Conservation (phyloP, 805 yeast species). For the Yarrowia sp. region DNA sequence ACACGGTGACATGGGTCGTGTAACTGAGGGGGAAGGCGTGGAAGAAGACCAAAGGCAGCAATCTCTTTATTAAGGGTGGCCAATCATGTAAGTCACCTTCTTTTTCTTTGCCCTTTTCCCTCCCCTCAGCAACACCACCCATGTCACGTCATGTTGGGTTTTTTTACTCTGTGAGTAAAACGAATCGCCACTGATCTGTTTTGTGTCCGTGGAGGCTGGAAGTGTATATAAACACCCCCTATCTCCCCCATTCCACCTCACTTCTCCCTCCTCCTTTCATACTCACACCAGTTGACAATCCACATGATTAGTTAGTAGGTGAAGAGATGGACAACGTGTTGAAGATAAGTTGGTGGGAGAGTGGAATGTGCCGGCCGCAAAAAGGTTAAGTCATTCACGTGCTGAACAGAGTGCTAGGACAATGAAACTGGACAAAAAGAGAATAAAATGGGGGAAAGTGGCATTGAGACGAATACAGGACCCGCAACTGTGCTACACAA, state of each 20-base stretch:
- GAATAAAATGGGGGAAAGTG: no score
- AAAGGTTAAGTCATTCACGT: slow-evolving; percentile 29
- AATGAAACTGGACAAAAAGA: no score
- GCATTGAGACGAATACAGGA: background rate
- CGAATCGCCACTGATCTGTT: slow-evolving; percentile 9
- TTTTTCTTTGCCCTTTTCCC: no score
- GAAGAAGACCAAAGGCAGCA: no score
- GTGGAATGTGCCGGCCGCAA: slow-evolving; percentile 14
- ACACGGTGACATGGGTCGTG: background rate
- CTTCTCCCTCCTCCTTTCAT: background rate
- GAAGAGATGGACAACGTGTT: slow-evolving; percentile 1
- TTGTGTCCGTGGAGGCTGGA: background rate
- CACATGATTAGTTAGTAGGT: slow-evolving; percentile 50
- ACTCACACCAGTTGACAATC: slow-evolving; percentile 58
- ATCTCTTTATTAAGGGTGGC: no score
- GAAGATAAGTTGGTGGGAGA: slow-evolving; percentile 28
- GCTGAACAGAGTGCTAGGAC: slow-evolving; percentile 24
- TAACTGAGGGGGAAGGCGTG: no score
- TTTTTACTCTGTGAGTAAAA: no score
- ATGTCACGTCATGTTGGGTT: no score
- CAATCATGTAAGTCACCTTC: no score
- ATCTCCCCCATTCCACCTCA: background rate
- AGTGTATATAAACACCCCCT: no score
- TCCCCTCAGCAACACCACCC: no score
- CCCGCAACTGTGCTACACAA: background rate